Percentiles rank a stretch among this genome's conserved stretches.
Evolutionary conservation across 768 basidiomycete species (phyloP).

Genomic region (Russula brevipes): DNA sequence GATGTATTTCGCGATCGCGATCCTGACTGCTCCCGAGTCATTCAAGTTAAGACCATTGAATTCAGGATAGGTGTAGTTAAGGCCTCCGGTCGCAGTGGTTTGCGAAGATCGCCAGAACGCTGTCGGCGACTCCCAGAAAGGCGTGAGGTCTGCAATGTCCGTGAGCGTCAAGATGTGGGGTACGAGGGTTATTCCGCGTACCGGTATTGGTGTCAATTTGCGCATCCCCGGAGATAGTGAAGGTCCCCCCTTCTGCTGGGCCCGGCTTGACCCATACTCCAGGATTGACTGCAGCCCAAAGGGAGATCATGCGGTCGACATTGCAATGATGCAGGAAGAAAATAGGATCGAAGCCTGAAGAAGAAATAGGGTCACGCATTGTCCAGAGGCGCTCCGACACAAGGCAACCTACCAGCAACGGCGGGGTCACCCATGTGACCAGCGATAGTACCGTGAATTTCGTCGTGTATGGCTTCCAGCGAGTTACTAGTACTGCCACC

Average conservation of each 20-base stretch:
- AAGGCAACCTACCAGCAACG: constrained; percentile 45
- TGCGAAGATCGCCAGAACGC: constrained; percentile 38
- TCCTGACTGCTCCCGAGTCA: constrained; percentile 29
- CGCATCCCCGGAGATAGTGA: constrained; percentile 5
- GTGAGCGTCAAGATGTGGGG: background rate
- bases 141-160: constrained; percentile 36
- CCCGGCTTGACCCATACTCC: constrained; percentile 35
- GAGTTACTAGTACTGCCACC: constrained; percentile 41
- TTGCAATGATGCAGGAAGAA: constrained; percentile 52
- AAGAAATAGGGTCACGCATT: constrained; percentile 23
- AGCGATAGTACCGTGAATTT: constrained; percentile 34
- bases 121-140: constrained; percentile 40
- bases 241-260: constrained; percentile 21
- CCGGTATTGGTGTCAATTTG: background rate
- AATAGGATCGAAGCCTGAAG: constrained; percentile 46
- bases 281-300: constrained; percentile 47
- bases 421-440: constrained; percentile 26
- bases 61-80: constrained; percentile 50
- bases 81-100: constrained; percentile 29
- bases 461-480: constrained; percentile 47
- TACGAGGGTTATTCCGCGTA: background rate
- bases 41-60: constrained; percentile 38
- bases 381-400: background rate
- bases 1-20: constrained; percentile 34
- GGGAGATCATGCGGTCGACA: constrained; percentile 47